Evolutionary conservation across 345 rosid genomes (phyloP).

Genomic region (Boechera retrofracta): DNA sequence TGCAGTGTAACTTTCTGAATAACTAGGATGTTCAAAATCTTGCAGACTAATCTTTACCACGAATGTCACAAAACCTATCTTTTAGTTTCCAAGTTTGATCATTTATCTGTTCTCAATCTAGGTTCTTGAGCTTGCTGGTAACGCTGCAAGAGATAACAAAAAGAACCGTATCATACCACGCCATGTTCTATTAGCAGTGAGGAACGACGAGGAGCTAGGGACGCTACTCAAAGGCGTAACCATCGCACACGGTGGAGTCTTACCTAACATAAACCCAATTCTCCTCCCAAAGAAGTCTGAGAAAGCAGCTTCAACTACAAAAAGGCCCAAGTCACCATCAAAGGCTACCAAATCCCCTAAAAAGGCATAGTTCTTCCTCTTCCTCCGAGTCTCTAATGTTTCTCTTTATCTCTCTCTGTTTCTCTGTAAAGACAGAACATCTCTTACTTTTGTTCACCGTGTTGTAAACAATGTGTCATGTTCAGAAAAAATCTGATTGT

Average conservation of each 20-base stretch:
- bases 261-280: constrained; percentile 74
- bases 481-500: neutral
- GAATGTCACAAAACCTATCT: neutral
- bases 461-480: constrained; percentile 12
- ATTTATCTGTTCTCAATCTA: neutral
- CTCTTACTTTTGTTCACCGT: constrained; percentile 8
- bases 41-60: neutral
- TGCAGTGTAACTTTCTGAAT: neutral
- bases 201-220: constrained; percentile 79
- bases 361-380: constrained; percentile 50
- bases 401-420: constrained; percentile 18
- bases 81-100: neutral
- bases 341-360: constrained; percentile 76
- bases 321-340: constrained; percentile 67
- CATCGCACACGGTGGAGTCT: constrained; percentile 81
- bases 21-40: neutral
- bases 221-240: constrained; percentile 71
- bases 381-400: neutral
- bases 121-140: constrained; percentile 79
- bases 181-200: constrained; percentile 66
- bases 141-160: constrained; percentile 79
- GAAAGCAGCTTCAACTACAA: constrained; percentile 43
- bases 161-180: constrained; percentile 76
- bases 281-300: constrained; percentile 69
- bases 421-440: constrained; percentile 27